phyloP scores from a whole-genome alignment of 1,284 basidiomycete genomes.

The Sanghuangporus baumii region DNA sequence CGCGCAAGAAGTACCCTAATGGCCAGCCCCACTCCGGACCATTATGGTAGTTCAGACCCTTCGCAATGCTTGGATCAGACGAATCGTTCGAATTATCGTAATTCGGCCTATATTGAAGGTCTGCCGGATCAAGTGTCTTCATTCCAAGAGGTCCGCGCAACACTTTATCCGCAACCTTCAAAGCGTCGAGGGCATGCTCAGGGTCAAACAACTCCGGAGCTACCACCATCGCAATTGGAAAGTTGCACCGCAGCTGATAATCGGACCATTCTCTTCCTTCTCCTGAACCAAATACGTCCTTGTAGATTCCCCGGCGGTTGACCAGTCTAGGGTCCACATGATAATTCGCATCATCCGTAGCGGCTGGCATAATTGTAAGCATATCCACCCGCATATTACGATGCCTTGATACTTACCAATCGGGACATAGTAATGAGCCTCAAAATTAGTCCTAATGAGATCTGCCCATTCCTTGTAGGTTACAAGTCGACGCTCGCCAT shows the following conservation, averaged over 20 bases:
- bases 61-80: constrained; percentile 75
- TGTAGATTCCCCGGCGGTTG: constrained; percentile 95
- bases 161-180: constrained; percentile 71
- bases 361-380: constrained; percentile 40
- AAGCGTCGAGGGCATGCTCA: constrained; percentile 70
- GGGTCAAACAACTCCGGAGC: constrained; percentile 93
- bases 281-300: constrained; percentile 93
- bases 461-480: constrained; percentile 90
- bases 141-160: constrained; percentile 85
- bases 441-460: constrained; percentile 83
- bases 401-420: constrained; percentile 40
- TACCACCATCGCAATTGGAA: constrained; percentile 94
- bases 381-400: neutral
- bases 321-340: constrained; percentile 67
- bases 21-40: constrained; percentile 94
- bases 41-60: constrained; percentile 89
- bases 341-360: constrained; percentile 69
- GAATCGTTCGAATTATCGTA: constrained; percentile 94
- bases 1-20: constrained; percentile 90
- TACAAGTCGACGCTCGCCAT: constrained; percentile 65
- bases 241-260: constrained; percentile 92
- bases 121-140: constrained; percentile 86
- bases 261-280: constrained; percentile 88
- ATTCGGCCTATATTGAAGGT: constrained; percentile 81
- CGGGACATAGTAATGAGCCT: constrained; percentile 88